These are phyloP conservation scores for Trametes sp. DNA, from an alignment of 1,284 basidiomycete species.

Conservation along the genomic window DNA sequence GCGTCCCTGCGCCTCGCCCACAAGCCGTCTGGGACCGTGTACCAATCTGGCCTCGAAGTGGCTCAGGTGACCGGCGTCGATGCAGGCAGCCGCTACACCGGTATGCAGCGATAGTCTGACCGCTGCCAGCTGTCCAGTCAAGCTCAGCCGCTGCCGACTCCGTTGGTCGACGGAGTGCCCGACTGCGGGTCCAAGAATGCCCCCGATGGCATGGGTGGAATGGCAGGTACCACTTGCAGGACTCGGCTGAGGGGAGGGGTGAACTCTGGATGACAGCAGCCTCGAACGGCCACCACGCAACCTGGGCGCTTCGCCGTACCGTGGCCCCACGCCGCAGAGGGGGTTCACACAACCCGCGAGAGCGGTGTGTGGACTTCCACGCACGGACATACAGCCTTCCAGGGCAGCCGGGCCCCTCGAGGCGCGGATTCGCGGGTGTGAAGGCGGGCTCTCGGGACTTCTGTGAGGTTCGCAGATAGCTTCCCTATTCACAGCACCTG, in stretches of 20 bases:
- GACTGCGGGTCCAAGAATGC: not conserved
- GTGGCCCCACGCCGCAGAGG: slow-evolving; percentile 6
- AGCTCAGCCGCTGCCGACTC: not conserved
- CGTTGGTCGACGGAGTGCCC: not conserved
- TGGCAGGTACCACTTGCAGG: not conserved
- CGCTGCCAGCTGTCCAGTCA: not conserved
- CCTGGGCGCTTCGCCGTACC: not conserved
- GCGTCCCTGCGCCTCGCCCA: not conserved
- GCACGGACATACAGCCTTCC: not conserved
- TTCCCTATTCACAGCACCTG: not conserved
- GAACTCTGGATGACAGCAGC: slow-evolving; percentile 5
- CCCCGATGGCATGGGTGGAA: not conserved
- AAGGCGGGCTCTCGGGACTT: not conserved
- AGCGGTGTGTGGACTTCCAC: slow-evolving; percentile 4
- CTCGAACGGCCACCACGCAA: not conserved
- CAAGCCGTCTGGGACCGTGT: slow-evolving; percentile 17
- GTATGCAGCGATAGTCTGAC: not conserved
- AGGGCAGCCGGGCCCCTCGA: not conserved
- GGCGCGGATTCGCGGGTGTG: not conserved
- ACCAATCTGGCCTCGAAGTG: not conserved
- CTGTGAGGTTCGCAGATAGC: slow-evolving; percentile 5
- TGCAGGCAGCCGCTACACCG: not conserved
- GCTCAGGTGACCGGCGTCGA: slow-evolving; percentile 5
- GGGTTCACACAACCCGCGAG: slow-evolving; percentile 11
- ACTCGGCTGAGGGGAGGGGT: not conserved